Evolutionary conservation across 257 asterid species (phyloP).

Genomic region (Penstemon davidsonii): DNA sequence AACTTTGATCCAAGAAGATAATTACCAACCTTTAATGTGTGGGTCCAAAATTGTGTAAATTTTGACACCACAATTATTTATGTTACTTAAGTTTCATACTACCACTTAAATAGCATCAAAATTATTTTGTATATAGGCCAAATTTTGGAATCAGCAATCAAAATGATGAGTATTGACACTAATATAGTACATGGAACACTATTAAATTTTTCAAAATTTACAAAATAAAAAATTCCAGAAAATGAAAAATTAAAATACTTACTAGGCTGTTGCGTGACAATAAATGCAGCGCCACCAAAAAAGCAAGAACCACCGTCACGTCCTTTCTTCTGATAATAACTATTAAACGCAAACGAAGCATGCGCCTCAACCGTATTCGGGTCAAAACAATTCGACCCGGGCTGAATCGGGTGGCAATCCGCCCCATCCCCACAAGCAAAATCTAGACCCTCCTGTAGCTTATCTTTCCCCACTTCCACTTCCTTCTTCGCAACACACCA

Average conservation of each 20-base stretch:
- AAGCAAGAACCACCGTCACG: conserved; percentile 75
- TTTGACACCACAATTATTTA: too few relatives aligned
- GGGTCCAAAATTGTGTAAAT: not conserved
- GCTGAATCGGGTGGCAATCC: conserved; percentile 94
- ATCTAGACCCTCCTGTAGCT: conserved; percentile 80
- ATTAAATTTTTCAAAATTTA: not conserved
- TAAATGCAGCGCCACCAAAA: conserved; percentile 83
- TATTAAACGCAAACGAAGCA: conserved; percentile 90
- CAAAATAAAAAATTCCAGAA: not conserved
- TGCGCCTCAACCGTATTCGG: conserved; percentile 87
- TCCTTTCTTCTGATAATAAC: conserved; percentile 76
- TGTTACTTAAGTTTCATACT: not conserved
- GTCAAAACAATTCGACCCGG: conserved; percentile 87
- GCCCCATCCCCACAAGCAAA: conserved; percentile 93
- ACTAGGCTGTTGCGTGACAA: conserved; percentile 77
- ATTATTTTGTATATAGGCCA: too few relatives aligned
- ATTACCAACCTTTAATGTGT: not conserved
- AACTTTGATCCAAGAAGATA: not conserved
- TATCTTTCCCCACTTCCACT: conserved; percentile 51
- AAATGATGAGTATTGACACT: too few relatives aligned
- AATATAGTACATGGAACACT: too few relatives aligned
- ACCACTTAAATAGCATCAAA: not conserved
- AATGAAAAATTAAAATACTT: conserved; percentile 29
- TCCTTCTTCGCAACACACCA: conserved; percentile 90
- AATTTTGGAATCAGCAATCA: too few relatives aligned